Percentiles rank a stretch among this genome's conserved stretches.
These are phyloP conservation scores for Aureobasidium pullulans DNA, from an alignment of 2,329 filamentous ascomycete genomes.

Conservation along the genomic window DNA sequence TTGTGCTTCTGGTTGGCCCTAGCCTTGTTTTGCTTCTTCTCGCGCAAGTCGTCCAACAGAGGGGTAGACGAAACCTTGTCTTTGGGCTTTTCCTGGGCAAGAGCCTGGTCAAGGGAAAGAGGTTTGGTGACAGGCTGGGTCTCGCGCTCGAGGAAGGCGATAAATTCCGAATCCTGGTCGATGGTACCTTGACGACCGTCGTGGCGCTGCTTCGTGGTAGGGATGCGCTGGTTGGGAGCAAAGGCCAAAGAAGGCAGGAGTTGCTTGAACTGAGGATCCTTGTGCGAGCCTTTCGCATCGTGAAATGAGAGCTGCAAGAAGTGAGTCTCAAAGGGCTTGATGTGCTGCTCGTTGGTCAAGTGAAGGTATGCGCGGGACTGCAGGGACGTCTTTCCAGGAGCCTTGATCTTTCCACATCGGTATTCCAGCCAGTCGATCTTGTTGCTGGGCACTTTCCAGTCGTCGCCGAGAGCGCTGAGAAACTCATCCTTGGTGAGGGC, in stretches of 20 bases:
- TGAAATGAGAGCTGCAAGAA: slow-evolving; percentile 66
- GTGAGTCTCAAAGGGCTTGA: slow-evolving; percentile 59
- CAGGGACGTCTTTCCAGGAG: slow-evolving; percentile 74
- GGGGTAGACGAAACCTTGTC: slow-evolving; percentile 70
- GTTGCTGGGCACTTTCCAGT: slow-evolving; percentile 74
- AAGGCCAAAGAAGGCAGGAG: slow-evolving; percentile 76
- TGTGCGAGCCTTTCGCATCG: slow-evolving; percentile 71
- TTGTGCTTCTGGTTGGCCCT: slow-evolving; percentile 34
- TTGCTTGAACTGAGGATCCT: slow-evolving; percentile 59
- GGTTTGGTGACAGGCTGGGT: slow-evolving; percentile 64
- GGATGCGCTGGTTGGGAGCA: slow-evolving; percentile 75
- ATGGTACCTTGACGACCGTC: slow-evolving; percentile 90
- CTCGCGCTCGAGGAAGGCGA: slow-evolving; percentile 80
- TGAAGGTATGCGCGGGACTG: slow-evolving; percentile 79
- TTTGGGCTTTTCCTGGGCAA: slow-evolving; percentile 37
- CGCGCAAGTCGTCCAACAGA: slow-evolving; percentile 78
- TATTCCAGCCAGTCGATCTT: slow-evolving; percentile 81
- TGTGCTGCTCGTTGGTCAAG: slow-evolving; percentile 62
- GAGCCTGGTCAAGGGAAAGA: slow-evolving; percentile 41
- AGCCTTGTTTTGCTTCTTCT: slow-evolving; percentile 77
- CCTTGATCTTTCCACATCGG: slow-evolving; percentile 71
- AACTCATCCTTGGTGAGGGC: slow-evolving; percentile 78
- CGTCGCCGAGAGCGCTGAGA: slow-evolving; percentile 59
- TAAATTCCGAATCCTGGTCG: slow-evolving; percentile 93
- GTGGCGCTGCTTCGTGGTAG: slow-evolving; percentile 63